These are phyloP conservation scores for Jackrogersella multiformis DNA, from an alignment of 495 filamentous ascomycete species.

Conservation along the genomic window DNA sequence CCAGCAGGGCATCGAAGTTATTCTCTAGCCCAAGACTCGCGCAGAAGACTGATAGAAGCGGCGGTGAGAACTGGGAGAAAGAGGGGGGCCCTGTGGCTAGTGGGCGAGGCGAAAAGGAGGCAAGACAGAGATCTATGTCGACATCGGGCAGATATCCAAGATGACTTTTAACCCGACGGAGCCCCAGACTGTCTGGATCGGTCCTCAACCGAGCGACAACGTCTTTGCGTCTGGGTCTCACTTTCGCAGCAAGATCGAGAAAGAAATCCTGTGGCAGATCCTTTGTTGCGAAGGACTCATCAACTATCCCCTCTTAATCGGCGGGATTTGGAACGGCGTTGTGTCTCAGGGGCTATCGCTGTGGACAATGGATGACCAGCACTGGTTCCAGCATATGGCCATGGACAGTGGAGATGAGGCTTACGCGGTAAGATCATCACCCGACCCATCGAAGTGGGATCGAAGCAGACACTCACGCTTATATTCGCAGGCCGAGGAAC, in stretches of 20 bases:
- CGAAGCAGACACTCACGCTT: conserved; percentile 31
- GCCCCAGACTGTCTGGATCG: conserved; percentile 36
- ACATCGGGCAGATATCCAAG: conserved; percentile 38
- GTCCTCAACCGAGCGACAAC: conserved; percentile 28
- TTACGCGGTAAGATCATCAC: conserved; percentile 38
- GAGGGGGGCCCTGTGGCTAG: conserved; percentile 10
- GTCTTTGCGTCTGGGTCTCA: conserved; percentile 37
- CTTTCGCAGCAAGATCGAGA: conserved; percentile 23
- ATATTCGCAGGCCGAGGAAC: conserved; percentile 33
- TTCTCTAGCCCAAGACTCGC: conserved; percentile 33
- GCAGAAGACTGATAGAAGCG: conserved; percentile 38
- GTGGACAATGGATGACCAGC: conserved; percentile 40
- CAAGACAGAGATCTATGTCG: conserved; percentile 32
- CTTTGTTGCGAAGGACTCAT: conserved; percentile 13
- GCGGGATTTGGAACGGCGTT: conserved; percentile 12
- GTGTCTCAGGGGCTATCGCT: conserved; percentile 32
- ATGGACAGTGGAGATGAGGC: conserved; percentile 42
- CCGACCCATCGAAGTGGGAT: conserved; percentile 11
- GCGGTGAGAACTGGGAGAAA: conserved; percentile 41
- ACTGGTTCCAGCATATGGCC: conserved; percentile 36
- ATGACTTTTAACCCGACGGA: conserved; percentile 42
- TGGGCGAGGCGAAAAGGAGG: conserved; percentile 26
- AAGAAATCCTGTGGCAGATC: conserved; percentile 7
- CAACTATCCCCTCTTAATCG: conserved; percentile 9
- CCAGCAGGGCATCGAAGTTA: conserved; percentile 38